These are phyloP conservation scores for Hypoxylon sp. DNA, from an alignment of 2,329 filamentous ascomycete species.

Conservation along the genomic window DNA sequence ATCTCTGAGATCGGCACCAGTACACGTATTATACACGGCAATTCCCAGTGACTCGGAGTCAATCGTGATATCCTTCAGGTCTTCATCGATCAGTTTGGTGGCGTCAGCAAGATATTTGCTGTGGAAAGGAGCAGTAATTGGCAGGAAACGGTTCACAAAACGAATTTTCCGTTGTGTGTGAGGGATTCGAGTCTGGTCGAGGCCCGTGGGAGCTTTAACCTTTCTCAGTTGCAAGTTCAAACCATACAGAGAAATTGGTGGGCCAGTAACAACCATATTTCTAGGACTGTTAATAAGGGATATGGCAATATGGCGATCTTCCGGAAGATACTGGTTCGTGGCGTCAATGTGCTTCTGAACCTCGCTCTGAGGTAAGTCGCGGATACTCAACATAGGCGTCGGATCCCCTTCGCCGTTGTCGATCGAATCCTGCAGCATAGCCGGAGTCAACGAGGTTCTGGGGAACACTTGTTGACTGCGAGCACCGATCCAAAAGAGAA, in stretches of 20 bases:
- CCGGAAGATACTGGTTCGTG: conserved; percentile 95
- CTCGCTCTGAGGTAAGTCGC: conserved; percentile 87
- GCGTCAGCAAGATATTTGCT: conserved; percentile 92
- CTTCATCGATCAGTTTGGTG: conserved; percentile 85
- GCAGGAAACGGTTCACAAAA: conserved; percentile 96
- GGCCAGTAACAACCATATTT: conserved; percentile 96
- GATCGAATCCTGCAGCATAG: conserved; percentile 90
- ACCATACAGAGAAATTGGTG: conserved; percentile 95
- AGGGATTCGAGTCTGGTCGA: conserved; percentile 95
- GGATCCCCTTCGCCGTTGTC: conserved; percentile 96
- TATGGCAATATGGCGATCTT: conserved; percentile 93
- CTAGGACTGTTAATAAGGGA: conserved; percentile 97
- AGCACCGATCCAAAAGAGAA: conserved; percentile 98
- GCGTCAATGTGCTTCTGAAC: conserved; percentile 97
- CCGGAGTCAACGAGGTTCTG: conserved; percentile 91
- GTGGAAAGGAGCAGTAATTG: conserved; percentile 98
- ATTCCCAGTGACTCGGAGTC: conserved; percentile 81
- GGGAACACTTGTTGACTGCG: conserved; percentile 98
- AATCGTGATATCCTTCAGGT: conserved; percentile 86
- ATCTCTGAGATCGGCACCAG: conserved; percentile 84
- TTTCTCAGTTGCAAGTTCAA: conserved; percentile 95
- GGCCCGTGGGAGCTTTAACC: conserved; percentile 96
- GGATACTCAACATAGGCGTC: conserved; percentile 97
- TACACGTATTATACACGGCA: conserved; percentile 91
- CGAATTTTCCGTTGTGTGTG: conserved; percentile 96